Conservation (phyloP, 257 asterid species). For the Solanum habrochaites region DNA sequence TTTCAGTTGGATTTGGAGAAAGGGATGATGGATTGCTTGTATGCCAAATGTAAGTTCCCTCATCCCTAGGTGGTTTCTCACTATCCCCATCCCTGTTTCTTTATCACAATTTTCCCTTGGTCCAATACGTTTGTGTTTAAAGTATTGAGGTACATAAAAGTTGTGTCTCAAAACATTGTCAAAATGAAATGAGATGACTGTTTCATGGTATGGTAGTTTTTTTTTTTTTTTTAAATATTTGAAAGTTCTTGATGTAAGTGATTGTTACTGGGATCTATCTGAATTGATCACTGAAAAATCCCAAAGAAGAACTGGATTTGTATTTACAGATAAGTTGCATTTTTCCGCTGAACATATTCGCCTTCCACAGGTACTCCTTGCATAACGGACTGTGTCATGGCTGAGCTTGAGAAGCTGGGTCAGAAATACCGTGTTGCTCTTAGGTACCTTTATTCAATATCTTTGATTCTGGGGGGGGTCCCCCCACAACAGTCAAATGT, state of each 20-base stretch:
- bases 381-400: slow-evolving; percentile 97
- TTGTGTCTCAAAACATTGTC: background rate
- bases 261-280: background rate
- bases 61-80: background rate
- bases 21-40: slow-evolving; percentile 97
- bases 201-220: background rate
- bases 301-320: background rate
- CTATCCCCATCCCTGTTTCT: background rate
- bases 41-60: slow-evolving; percentile 78
- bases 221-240: background rate
- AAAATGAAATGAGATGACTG: background rate
- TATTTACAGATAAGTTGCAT: background rate
- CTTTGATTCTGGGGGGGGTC: background rate
- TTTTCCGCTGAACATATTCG: background rate
- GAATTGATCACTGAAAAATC: background rate
- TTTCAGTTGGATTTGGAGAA: slow-evolving; percentile 90
- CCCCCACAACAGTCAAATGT: background rate
- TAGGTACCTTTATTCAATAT: slow-evolving; percentile 27
- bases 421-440: slow-evolving; percentile 89
- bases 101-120: background rate
- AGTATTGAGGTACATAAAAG: background rate
- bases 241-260: background rate
- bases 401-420: slow-evolving; percentile 99
- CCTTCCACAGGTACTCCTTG: slow-evolving; percentile 80
- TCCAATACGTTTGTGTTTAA: background rate